Conservation (phyloP, 2,329 filamentous ascomycete genomes). For the Aspergillus sp. region DNA sequence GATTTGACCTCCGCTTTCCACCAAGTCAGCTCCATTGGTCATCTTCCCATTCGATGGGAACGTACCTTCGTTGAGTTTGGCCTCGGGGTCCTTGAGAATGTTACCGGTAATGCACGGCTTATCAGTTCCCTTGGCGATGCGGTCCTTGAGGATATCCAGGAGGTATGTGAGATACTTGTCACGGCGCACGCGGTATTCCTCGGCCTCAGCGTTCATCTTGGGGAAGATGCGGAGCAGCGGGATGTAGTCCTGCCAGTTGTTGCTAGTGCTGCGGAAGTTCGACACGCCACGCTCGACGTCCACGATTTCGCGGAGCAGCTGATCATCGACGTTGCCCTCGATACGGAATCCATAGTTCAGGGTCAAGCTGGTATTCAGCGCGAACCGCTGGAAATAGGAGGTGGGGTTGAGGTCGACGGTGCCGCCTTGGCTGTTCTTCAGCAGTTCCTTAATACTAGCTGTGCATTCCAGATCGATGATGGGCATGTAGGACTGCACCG, state of each 20-base stretch:
- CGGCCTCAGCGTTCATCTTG: slow-evolving; percentile 60
- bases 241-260: slow-evolving; percentile 86
- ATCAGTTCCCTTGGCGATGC: slow-evolving; percentile 61
- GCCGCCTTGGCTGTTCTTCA: slow-evolving; percentile 62
- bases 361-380: slow-evolving; percentile 72
- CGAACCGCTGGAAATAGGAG: slow-evolving; percentile 71
- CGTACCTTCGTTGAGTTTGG: slow-evolving; percentile 64
- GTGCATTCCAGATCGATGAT: slow-evolving; percentile 76
- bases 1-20: slow-evolving; percentile 68
- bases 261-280: slow-evolving; percentile 73
- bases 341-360: slow-evolving; percentile 79
- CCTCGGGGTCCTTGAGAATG: slow-evolving; percentile 67
- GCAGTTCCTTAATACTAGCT: slow-evolving; percentile 68
- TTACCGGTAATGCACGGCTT: slow-evolving; percentile 68
- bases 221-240: slow-evolving; percentile 66
- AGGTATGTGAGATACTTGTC: slow-evolving; percentile 64
- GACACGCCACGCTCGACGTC: slow-evolving; percentile 72
- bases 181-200: slow-evolving; percentile 64
- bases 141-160: slow-evolving; percentile 59
- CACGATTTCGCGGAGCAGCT: slow-evolving; percentile 69
- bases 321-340: slow-evolving; percentile 64
- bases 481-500: slow-evolving; percentile 75
- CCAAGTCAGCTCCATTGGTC: slow-evolving; percentile 27
- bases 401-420: slow-evolving; percentile 65
- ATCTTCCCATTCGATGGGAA: slow-evolving; percentile 16